A percentile compares a stretch with the other conserved stretches of the same genome.
Evolutionary conservation across 306 rosid genomes (phyloP).

Genomic region (Casuarina cunninghamiana): DNA sequence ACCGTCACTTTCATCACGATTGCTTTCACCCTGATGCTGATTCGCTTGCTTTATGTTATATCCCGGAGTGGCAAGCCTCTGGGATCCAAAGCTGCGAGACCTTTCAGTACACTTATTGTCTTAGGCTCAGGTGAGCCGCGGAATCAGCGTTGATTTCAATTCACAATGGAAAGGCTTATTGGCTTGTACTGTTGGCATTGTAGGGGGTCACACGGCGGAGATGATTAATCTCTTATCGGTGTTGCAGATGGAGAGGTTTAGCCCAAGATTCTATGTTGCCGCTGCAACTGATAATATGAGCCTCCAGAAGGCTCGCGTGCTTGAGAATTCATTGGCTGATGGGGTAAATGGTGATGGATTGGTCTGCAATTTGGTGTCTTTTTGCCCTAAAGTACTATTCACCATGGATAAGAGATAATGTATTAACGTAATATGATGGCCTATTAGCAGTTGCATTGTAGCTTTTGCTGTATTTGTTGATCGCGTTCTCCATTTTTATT

Average conservation of each 20-base stretch:
- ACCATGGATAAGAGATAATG: too few relatives aligned
- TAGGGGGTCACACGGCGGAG: conserved; percentile 55
- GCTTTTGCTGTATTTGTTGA: background rate
- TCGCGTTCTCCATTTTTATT: background rate
- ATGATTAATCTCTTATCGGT: conserved; percentile 53
- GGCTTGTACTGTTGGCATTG: background rate
- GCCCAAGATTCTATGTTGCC: conserved; percentile 49
- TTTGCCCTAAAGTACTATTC: background rate
- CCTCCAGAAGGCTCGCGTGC: conserved; percentile 48
- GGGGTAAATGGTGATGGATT: conserved; percentile 15
- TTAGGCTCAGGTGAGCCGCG: background rate
- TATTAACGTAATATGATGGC: too few relatives aligned
- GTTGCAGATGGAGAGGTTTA: conserved; percentile 38
- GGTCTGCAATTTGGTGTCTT: background rate
- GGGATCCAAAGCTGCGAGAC: conserved; percentile 31
- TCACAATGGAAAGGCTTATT: background rate
- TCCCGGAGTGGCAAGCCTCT: conserved; percentile 31
- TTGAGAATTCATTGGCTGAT: conserved; percentile 19
- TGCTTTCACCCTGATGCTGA: conserved; percentile 31
- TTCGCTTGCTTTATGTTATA: conserved; percentile 42
- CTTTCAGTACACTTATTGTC: conserved; percentile 27
- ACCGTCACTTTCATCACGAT: conserved; percentile 26
- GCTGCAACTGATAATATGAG: conserved; percentile 59
- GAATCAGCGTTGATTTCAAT: background rate
- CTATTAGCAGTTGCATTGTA: too few relatives aligned